Evolutionary conservation across 1,139 yeast species (phyloP).

Genomic region (Lodderomyces theae): DNA sequence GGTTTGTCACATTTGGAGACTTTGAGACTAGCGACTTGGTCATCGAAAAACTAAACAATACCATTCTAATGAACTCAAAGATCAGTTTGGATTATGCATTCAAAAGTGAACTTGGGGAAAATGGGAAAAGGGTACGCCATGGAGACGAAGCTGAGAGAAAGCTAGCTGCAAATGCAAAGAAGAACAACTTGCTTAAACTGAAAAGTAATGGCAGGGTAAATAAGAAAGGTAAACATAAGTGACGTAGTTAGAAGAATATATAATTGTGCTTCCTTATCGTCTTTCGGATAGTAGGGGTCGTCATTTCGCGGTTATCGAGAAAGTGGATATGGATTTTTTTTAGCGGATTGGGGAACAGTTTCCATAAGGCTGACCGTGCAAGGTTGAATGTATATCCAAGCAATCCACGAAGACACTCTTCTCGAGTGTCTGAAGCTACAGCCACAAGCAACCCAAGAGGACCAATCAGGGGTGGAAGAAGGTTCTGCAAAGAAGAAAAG

Average conservation of each 20-base stretch:
- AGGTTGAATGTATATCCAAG: neutral
- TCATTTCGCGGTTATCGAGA: constrained; percentile 1
- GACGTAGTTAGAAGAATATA: too few relatives aligned
- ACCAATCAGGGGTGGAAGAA: neutral
- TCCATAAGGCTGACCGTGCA: too few relatives aligned
- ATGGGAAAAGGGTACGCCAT: constrained; percentile 51
- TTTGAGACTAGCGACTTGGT: constrained; percentile 76
- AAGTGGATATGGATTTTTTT: too few relatives aligned
- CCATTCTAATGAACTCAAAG: constrained; percentile 64
- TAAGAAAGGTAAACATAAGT: constrained; percentile 3
- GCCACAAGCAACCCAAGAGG: neutral
- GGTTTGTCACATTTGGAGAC: constrained; percentile 56
- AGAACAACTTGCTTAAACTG: constrained; percentile 21
- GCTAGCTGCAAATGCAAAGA: constrained; percentile 65
- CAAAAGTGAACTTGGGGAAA: constrained; percentile 46
- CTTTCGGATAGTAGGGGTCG: too few relatives aligned
- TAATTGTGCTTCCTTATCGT: too few relatives aligned
- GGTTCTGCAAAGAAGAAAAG: constrained; percentile 1
- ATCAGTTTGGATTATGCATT: constrained; percentile 68
- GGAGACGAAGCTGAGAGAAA: constrained; percentile 80
- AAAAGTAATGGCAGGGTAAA: neutral
- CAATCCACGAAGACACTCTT: neutral
- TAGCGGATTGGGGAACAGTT: too few relatives aligned
- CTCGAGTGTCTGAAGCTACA: neutral
- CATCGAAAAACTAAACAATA: constrained; percentile 65